Percentiles rank a stretch among this genome's conserved stretches.
Evolutionary conservation across 2,329 filamentous ascomycete genomes (phyloP).

Genomic region (Teratosphaeria zuluensis): DNA sequence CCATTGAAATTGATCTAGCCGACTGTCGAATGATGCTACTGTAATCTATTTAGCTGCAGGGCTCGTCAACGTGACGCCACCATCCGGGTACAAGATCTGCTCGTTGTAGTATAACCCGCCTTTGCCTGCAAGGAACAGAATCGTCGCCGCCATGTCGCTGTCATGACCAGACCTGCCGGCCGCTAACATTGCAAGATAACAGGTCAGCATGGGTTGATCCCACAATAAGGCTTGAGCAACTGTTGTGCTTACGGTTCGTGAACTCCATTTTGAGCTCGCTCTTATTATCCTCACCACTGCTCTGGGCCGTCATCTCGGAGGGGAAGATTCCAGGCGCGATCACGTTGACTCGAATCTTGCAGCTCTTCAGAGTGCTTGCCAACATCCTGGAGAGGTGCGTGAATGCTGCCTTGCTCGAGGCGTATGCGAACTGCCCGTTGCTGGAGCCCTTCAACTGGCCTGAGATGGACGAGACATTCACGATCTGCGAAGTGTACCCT

Average conservation of each 20-base stretch:
- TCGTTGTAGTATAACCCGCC: conserved; percentile 45
- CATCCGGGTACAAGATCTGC: conserved; percentile 44
- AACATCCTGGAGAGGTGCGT: conserved; percentile 39
- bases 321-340: conserved; percentile 38
- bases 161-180: conserved; percentile 36
- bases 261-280: conserved; percentile 31
- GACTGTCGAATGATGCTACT: neutral
- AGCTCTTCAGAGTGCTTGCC: conserved; percentile 33
- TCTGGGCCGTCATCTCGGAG: conserved; percentile 37
- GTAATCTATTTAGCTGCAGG: neutral
- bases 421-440: conserved; percentile 45
- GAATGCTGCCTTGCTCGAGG: conserved; percentile 40
- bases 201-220: neutral
- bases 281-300: conserved; percentile 39
- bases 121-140: conserved; percentile 42
- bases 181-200: conserved; percentile 16
- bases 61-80: conserved; percentile 14
- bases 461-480: conserved; percentile 46
- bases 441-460: conserved; percentile 43
- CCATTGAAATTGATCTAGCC: too few species aligned
- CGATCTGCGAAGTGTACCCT: conserved; percentile 41
- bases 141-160: conserved; percentile 42
- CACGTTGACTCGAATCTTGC: conserved; percentile 5
- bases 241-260: conserved; percentile 24
- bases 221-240: neutral